Conservation (phyloP, 768 basidiomycete genomes). For the Suillus subalutaceus region DNA sequence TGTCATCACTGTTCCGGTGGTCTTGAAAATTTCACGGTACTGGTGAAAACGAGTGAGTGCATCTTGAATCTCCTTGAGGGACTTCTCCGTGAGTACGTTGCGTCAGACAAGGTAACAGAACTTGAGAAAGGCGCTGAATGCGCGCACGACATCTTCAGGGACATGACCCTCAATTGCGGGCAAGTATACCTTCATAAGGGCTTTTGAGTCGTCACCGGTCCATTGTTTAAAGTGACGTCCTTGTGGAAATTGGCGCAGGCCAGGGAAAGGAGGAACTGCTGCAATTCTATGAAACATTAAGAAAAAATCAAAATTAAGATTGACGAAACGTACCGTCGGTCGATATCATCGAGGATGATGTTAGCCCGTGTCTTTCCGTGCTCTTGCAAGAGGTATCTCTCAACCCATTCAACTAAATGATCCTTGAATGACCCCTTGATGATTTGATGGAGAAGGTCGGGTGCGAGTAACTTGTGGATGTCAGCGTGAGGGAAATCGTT, state of each 20-base stretch:
- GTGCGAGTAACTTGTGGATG: no score
- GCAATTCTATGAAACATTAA: neutral
- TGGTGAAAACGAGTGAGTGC: constrained; percentile 17
- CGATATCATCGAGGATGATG: no score
- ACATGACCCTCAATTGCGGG: neutral
- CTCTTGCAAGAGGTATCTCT: no score
- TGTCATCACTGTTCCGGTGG: no score
- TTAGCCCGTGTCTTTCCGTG: no score
- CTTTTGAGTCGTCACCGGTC: constrained; percentile 27
- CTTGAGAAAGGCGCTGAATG: constrained; percentile 27
- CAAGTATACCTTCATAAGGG: constrained; percentile 25
- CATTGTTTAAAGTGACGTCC: constrained; percentile 24
- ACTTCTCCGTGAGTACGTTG: constrained; percentile 16
- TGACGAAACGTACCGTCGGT: no score
- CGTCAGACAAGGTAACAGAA: constrained; percentile 25
- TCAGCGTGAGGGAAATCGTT: no score
- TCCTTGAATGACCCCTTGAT: no score
- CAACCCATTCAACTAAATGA: no score
- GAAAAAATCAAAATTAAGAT: no score
- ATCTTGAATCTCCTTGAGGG: constrained; percentile 17
- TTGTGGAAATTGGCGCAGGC: constrained; percentile 18
- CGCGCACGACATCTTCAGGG: constrained; percentile 5
- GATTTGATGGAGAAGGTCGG: no score
- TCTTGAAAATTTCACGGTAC: no score
- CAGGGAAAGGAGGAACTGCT: constrained; percentile 13